Conservation (phyloP, 2,329 filamentous ascomycete genomes). For the Aspergillus sp. region DNA sequence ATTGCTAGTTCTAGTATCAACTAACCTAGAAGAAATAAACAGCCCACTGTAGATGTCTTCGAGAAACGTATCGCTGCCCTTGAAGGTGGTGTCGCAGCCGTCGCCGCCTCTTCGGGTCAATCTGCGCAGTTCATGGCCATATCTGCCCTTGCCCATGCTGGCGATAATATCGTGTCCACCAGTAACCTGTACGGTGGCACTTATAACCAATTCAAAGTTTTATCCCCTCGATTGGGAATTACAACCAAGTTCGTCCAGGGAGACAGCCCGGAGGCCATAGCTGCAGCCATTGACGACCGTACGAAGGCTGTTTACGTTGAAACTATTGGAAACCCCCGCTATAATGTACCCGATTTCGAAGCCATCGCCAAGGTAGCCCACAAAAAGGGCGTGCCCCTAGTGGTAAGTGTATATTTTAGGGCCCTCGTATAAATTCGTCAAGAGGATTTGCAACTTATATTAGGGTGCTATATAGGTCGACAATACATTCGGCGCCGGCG, state of each 20-base stretch:
- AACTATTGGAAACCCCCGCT: conserved; percentile 89
- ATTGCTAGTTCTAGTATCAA: background rate
- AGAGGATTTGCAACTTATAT: background rate
- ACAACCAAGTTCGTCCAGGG: conserved; percentile 83
- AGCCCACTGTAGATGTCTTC: conserved; percentile 90
- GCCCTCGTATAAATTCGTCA: background rate
- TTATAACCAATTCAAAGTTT: conserved; percentile 96
- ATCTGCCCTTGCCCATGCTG: conserved; percentile 76
- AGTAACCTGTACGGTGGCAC: conserved; percentile 92
- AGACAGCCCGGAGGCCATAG: conserved; percentile 77
- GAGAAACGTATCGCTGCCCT: conserved; percentile 96
- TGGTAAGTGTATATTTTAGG: conserved; percentile 46
- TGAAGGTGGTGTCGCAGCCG: conserved; percentile 84
- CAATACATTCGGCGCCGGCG: conserved; percentile 93
- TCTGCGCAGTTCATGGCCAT: conserved; percentile 91
- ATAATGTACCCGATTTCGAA: conserved; percentile 90
- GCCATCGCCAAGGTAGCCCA: conserved; percentile 80
- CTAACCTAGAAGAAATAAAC: conserved; percentile 34
- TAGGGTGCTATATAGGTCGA: conserved; percentile 63
- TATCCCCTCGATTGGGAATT: conserved; percentile 83
- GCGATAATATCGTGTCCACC: conserved; percentile 92
- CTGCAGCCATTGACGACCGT: conserved; percentile 81
- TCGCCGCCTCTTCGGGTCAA: conserved; percentile 84
- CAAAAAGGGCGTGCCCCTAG: conserved; percentile 65
- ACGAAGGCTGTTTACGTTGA: conserved; percentile 93